A percentile compares a stretch with the other conserved stretches of the same genome.
Evolutionary conservation across 23 red algal genomes (phyloP).

Genomic region (Agarophyton chilense): DNA sequence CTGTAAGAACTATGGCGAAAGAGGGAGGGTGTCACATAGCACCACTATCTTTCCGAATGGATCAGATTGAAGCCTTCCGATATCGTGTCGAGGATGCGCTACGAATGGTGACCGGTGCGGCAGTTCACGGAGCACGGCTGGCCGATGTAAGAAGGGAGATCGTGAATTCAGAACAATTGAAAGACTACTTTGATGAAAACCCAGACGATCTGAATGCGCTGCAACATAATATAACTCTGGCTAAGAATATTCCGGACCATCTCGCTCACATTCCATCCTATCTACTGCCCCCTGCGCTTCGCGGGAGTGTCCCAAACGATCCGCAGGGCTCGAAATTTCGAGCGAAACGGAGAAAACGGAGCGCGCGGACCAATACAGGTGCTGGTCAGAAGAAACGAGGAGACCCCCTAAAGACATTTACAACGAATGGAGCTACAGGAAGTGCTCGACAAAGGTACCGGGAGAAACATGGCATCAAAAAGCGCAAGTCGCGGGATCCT

Average conservation of each 20-base stretch:
- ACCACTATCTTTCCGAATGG: conserved; percentile 75
- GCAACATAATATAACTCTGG: conserved; percentile 72
- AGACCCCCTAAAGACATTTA: conserved; percentile 74
- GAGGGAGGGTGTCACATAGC: conserved; percentile 48
- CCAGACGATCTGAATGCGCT: conserved; percentile 85
- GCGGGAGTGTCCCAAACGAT: conserved; percentile 38
- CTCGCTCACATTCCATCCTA: conserved; percentile 85
- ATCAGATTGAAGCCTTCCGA: conserved; percentile 91
- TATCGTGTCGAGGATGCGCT: conserved; percentile 96
- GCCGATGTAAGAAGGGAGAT: conserved; percentile 89
- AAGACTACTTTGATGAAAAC: conserved; percentile 88
- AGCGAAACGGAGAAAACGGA: conserved; percentile 9
- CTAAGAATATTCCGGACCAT: conserved; percentile 67
- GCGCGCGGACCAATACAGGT: not conserved
- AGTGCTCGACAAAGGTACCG: conserved; percentile 58
- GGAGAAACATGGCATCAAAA: conserved; percentile 47
- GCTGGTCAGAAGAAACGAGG: conserved; percentile 36
- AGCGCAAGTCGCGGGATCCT: conserved; percentile 12
- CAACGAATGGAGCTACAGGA: conserved; percentile 29
- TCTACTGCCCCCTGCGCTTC: conserved; percentile 76
- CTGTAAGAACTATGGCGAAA: conserved; percentile 30
- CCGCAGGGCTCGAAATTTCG: conserved; percentile 32
- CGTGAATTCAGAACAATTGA: conserved; percentile 83
- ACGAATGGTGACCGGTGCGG: conserved; percentile 73
- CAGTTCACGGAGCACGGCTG: conserved; percentile 75